These are phyloP conservation scores for Rhodotorula sp. DNA, from an alignment of 1,284 basidiomycete genomes.

Conservation along the genomic window DNA sequence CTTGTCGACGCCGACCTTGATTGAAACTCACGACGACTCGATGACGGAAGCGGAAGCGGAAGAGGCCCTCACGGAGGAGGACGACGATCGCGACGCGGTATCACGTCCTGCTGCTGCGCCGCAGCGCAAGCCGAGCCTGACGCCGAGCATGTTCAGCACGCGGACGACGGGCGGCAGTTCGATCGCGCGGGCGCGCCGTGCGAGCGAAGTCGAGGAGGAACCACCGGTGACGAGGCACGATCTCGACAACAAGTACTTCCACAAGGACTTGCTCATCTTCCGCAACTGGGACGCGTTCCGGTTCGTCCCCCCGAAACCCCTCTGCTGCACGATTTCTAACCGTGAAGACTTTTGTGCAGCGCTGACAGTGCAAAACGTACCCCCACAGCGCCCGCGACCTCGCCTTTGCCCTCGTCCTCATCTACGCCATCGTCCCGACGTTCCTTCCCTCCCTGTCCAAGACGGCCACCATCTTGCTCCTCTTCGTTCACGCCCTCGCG, in stretches of 20 bases:
- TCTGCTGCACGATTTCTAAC: too few species aligned
- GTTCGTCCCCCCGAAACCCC: slow-evolving; percentile 52
- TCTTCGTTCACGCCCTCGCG: slow-evolving; percentile 75
- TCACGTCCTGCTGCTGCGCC: neutral
- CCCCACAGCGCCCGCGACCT: slow-evolving; percentile 55
- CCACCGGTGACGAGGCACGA: slow-evolving; percentile 71
- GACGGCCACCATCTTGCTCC: slow-evolving; percentile 55
- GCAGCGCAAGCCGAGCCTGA: slow-evolving; percentile 10
- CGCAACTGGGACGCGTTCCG: slow-evolving; percentile 79
- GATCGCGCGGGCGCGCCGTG: neutral
- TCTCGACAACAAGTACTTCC: slow-evolving; percentile 83
- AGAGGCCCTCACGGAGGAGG: slow-evolving; percentile 52
- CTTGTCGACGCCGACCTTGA: slow-evolving; percentile 65
- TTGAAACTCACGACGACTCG: neutral
- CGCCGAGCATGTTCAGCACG: neutral
- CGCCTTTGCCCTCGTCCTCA: slow-evolving; percentile 54
- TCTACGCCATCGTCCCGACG: slow-evolving; percentile 49
- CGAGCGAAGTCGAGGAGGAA: neutral
- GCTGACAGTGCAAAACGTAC: neutral
- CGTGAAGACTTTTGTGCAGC: neutral
- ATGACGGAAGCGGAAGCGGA: slow-evolving; percentile 61
- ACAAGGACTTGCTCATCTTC: slow-evolving; percentile 78
- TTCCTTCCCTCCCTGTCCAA: slow-evolving; percentile 39
- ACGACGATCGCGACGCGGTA: neutral
- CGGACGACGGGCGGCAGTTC: neutral